Evolutionary conservation across 352 stramenopile species (phyloP).

Genomic region (Globisporangium alternatum): DNA sequence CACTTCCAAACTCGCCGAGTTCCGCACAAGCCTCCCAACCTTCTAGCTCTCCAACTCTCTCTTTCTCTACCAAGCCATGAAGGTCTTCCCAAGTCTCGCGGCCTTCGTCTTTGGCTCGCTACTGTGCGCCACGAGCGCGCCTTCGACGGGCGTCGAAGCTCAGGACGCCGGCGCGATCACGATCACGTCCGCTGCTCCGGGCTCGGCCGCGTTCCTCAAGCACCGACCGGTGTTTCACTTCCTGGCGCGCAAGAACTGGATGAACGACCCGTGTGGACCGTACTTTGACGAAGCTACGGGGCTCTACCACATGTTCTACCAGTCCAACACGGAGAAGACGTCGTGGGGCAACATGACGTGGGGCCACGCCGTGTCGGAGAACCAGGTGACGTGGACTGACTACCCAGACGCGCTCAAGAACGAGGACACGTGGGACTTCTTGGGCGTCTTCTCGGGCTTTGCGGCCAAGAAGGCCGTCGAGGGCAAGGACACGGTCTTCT

Average conservation of each 20-base stretch:
- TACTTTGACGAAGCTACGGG: slow-evolving; percentile 61
- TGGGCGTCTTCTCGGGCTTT: slow-evolving; percentile 78
- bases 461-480: slow-evolving; percentile 51
- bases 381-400: slow-evolving; percentile 73
- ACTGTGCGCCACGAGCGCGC: slow-evolving; percentile 4
- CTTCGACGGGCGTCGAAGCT: not conserved
- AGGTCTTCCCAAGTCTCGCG: slow-evolving; percentile 25
- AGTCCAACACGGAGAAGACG: slow-evolving; percentile 59
- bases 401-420: slow-evolving; percentile 56
- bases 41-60: not conserved
- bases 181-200: slow-evolving; percentile 23
- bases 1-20: slow-evolving; percentile 12
- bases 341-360: slow-evolving; percentile 75
- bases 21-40: not conserved
- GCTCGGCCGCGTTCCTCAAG: slow-evolving; percentile 47
- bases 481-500: slow-evolving; percentile 68
- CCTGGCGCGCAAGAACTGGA: slow-evolving; percentile 64
- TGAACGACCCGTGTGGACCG: slow-evolving; percentile 80
- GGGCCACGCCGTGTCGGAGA: slow-evolving; percentile 66
- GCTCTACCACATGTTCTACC: slow-evolving; percentile 83
- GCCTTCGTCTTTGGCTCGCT: slow-evolving; percentile 17
- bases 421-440: slow-evolving; percentile 61
- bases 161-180: slow-evolving; percentile 23
- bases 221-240: slow-evolving; percentile 66
- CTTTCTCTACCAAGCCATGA: slow-evolving; percentile 15